These are phyloP conservation scores for Saccharomycopsis sp. DNA, from an alignment of 805 yeast species.

Conservation along the genomic window DNA sequence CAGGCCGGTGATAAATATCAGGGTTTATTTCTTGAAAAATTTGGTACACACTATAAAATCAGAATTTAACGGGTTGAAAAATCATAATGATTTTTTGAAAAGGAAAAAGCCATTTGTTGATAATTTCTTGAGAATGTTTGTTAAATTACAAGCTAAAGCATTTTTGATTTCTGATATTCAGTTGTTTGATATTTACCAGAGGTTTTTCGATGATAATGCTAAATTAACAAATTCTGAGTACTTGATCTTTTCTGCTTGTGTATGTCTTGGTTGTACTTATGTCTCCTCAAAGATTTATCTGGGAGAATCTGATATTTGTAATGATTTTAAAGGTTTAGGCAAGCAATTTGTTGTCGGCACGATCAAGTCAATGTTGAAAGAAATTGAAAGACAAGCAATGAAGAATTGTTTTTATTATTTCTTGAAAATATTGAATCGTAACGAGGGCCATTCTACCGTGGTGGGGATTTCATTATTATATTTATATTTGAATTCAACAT, in stretches of 20 bases:
- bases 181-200: not conserved
- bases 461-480: conserved; percentile 11
- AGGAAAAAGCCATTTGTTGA: not conserved
- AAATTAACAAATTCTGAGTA: conserved; percentile 13
- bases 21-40: conserved; percentile 1
- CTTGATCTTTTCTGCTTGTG: conserved; percentile 11
- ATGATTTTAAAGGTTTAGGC: not conserved
- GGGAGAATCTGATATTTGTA: not conserved
- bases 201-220: conserved; percentile 4
- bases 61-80: conserved; percentile 9
- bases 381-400: conserved; percentile 13
- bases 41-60: conserved; percentile 8
- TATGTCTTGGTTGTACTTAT: conserved; percentile 16
- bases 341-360: not conserved
- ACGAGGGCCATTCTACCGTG: conserved; percentile 12
- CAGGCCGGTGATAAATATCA: conserved; percentile 9
- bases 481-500: conserved; percentile 9
- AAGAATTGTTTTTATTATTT: conserved; percentile 19
- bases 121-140: conserved; percentile 4
- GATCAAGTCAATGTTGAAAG: conserved; percentile 2
- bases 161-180: conserved; percentile 8
- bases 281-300: not conserved
- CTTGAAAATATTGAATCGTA: conserved; percentile 5
- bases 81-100: not conserved
- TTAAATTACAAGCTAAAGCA: conserved; percentile 1